These are phyloP conservation scores for Coniochaeta pulveracea DNA, from an alignment of 2,329 filamentous ascomycete genomes.

Conservation along the genomic window DNA sequence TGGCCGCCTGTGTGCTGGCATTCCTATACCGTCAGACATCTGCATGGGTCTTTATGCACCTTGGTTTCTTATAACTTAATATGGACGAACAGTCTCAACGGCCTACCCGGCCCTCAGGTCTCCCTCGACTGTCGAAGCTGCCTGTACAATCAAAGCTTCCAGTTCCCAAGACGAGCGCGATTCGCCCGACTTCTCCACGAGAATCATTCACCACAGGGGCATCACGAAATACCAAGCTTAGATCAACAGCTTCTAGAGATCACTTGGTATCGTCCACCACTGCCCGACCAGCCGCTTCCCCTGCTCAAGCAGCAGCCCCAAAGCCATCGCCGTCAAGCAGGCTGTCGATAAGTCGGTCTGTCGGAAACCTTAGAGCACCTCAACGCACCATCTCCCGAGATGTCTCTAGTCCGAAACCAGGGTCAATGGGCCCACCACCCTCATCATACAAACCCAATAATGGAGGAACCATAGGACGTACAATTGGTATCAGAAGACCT, in stretches of 20 bases:
- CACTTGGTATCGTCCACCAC: not conserved
- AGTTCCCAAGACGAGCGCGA: not conserved
- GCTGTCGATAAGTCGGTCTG: not conserved
- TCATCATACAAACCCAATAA: not conserved
- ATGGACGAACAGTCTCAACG: constrained; percentile 1
- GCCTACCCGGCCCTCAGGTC: not conserved
- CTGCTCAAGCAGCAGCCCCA: not conserved
- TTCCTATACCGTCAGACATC: not conserved
- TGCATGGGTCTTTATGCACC: not conserved
- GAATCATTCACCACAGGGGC: not conserved
- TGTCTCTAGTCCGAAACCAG: not conserved
- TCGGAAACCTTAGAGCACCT: constrained; percentile 1
- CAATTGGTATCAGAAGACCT: not conserved
- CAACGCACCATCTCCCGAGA: not conserved
- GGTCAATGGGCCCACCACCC: not conserved
- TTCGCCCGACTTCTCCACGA: not conserved
- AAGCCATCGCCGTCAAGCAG: not conserved
- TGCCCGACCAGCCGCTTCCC: not conserved
- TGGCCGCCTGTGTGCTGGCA: not conserved
- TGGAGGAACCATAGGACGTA: not conserved
- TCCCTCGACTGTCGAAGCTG: constrained; percentile 2
- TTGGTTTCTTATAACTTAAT: not conserved
- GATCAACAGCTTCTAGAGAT: not conserved
- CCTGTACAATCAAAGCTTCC: constrained; percentile 3
- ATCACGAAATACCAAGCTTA: constrained; percentile 1